phyloP scores from a whole-genome alignment of 176 grass and related monocot species.

The Oryza officinalis region DNA sequence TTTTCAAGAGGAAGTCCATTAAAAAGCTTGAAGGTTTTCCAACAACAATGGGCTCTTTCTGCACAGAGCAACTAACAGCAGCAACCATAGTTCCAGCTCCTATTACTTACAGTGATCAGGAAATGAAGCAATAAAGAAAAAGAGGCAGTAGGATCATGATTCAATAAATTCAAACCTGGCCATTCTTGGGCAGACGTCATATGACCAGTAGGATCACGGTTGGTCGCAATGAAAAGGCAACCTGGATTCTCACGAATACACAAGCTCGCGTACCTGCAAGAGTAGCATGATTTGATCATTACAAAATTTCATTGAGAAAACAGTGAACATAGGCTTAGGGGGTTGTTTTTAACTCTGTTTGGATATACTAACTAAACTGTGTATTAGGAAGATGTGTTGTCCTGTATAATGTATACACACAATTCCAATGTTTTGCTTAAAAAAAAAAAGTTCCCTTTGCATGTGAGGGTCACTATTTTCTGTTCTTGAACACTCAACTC shows the following conservation, averaged over 20 bases:
- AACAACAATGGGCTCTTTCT: conserved; percentile 89
- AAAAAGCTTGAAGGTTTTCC: conserved; percentile 94
- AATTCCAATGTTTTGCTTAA: background rate
- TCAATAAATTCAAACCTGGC: conserved; percentile 58
- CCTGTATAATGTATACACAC: background rate
- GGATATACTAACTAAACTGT: background rate
- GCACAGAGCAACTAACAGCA: conserved; percentile 78
- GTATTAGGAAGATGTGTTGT: background rate
- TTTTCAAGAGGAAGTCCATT: conserved; percentile 90
- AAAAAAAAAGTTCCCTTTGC: background rate
- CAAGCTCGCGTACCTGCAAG: conserved; percentile 79
- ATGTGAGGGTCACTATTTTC: background rate
- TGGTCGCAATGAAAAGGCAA: conserved; percentile 96
- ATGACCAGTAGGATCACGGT: conserved; percentile 85
- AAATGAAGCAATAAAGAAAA: conserved; percentile 5
- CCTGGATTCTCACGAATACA: conserved; percentile 93
- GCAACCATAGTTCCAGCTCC: conserved; percentile 96
- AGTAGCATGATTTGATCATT: conserved; percentile 8
- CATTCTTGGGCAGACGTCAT: conserved; percentile 88
- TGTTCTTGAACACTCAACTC: background rate
- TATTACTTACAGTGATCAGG: conserved; percentile 38
- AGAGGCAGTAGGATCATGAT: too few relatives aligned
- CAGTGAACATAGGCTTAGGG: background rate
- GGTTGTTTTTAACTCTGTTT: background rate
- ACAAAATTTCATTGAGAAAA: conserved; percentile 8